Evolutionary conservation across 805 yeast genomes (phyloP).

Genomic region (Grigorovia humatica): DNA sequence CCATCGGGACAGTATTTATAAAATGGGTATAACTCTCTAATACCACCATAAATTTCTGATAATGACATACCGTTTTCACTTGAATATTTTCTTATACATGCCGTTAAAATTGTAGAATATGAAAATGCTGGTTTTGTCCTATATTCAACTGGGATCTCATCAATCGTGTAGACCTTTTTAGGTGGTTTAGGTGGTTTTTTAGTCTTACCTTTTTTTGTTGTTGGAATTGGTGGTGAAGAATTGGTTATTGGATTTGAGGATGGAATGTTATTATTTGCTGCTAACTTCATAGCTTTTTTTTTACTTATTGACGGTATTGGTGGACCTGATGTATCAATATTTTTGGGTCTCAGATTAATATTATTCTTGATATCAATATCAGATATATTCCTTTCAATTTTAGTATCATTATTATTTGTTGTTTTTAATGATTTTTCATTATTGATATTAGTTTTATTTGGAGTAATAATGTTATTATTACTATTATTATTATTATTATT

Average conservation of each 20-base stretch:
- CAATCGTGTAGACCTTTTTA: slow-evolving; percentile 59
- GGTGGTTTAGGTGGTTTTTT: slow-evolving; percentile 42
- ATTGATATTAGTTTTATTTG: no score
- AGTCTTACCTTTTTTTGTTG: slow-evolving; percentile 36
- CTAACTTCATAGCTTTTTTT: neutral
- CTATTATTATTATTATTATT: slow-evolving; percentile 3
- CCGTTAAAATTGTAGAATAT: slow-evolving; percentile 70
- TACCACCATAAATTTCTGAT: slow-evolving; percentile 77
- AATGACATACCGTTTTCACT: slow-evolving; percentile 67
- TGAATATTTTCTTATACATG: slow-evolving; percentile 59
- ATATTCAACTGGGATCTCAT: slow-evolving; percentile 83
- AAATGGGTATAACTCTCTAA: slow-evolving; percentile 82
- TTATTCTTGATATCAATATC: neutral
- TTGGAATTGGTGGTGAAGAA: slow-evolving; percentile 3
- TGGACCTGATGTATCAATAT: neutral
- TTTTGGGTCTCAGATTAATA: neutral
- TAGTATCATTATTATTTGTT: neutral
- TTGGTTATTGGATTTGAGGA: neutral
- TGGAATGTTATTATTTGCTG: neutral
- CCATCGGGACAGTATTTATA: slow-evolving; percentile 92
- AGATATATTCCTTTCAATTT: neutral
- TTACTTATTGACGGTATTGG: slow-evolving; percentile 4
- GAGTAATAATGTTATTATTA: no score
- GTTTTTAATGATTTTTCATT: neutral
- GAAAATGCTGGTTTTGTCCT: slow-evolving; percentile 77